Conservation (phyloP, 345 rosid genomes). For the Iberis pinnata region DNA sequence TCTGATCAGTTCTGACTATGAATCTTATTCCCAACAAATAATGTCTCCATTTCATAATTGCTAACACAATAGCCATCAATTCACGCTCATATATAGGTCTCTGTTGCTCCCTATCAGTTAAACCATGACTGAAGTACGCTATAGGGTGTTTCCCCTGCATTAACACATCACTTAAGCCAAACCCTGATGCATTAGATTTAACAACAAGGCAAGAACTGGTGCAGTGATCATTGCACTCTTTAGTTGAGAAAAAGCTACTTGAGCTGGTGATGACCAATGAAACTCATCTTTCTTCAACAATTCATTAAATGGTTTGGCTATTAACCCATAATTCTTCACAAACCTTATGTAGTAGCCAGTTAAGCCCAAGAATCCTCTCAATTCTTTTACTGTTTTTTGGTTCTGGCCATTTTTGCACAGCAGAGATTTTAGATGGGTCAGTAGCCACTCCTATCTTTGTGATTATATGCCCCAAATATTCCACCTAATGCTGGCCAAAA, state of each 20-base stretch:
- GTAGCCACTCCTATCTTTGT: not conserved
- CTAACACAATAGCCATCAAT: not conserved
- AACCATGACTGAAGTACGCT: too few relatives aligned
- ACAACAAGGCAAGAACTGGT: too few relatives aligned
- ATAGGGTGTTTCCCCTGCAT: too few relatives aligned
- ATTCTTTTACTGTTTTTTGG: not conserved
- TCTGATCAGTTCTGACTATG: not conserved
- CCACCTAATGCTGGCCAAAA: not conserved
- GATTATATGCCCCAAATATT: not conserved
- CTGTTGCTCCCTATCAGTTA: too few relatives aligned
- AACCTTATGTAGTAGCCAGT: not conserved
- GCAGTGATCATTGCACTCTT: not conserved
- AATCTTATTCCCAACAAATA: not conserved
- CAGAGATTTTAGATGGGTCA: not conserved
- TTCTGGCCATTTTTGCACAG: not conserved
- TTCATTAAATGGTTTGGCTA: not conserved
- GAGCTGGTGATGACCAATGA: not conserved
- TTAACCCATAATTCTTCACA: not conserved
- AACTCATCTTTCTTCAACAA: not conserved
- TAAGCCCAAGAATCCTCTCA: not conserved
- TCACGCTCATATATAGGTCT: too few relatives aligned
- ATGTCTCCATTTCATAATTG: not conserved
- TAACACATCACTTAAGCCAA: too few relatives aligned
- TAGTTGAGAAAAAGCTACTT: not conserved
- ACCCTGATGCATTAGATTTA: too few relatives aligned